Conservation (phyloP, 208 protist genomes). For the Trypanosoma theileri region DNA sequence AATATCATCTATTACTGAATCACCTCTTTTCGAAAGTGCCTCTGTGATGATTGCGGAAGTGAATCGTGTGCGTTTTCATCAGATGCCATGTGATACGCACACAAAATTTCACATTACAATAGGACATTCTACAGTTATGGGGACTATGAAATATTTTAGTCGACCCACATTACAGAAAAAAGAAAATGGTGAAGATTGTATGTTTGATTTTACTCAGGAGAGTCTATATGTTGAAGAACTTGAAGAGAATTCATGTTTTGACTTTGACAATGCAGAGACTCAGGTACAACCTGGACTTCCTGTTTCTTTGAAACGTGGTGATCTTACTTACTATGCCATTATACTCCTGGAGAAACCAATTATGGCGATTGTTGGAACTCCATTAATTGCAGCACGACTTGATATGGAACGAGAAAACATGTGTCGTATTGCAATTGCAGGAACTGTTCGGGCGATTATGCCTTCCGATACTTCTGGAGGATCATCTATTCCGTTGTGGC, state of each 20-base stretch:
- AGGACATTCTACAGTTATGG: slow-evolving; percentile 89
- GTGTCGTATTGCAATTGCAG: slow-evolving; percentile 74
- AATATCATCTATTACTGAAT: neutral
- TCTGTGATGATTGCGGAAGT: slow-evolving; percentile 58
- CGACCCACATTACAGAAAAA: slow-evolving; percentile 16
- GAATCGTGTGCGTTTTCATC: slow-evolving; percentile 79
- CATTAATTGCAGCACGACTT: slow-evolving; percentile 69
- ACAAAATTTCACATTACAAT: slow-evolving; percentile 86
- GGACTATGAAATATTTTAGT: slow-evolving; percentile 70
- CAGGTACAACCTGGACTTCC: slow-evolving; percentile 29
- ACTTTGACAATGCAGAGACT: slow-evolving; percentile 21
- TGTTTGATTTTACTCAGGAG: slow-evolving; percentile 36
- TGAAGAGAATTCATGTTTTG: slow-evolving; percentile 28
- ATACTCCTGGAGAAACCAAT: slow-evolving; percentile 61
- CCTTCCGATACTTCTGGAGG: neutral
- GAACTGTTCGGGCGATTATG: slow-evolving; percentile 41
- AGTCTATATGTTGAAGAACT: slow-evolving; percentile 53
- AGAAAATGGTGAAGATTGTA: neutral
- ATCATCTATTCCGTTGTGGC: slow-evolving; percentile 33
- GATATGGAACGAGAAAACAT: slow-evolving; percentile 69
- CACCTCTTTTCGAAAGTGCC: slow-evolving; percentile 17
- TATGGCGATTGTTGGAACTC: slow-evolving; percentile 29
- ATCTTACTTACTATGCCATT: slow-evolving; percentile 52
- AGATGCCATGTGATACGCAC: slow-evolving; percentile 47
- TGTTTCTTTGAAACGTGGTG: slow-evolving; percentile 16